Evolutionary conservation across 163 green algal genomes (phyloP), one percentile per base, ranked within the genome.

Genomic region (Scenedesmus sp.): DNA sequence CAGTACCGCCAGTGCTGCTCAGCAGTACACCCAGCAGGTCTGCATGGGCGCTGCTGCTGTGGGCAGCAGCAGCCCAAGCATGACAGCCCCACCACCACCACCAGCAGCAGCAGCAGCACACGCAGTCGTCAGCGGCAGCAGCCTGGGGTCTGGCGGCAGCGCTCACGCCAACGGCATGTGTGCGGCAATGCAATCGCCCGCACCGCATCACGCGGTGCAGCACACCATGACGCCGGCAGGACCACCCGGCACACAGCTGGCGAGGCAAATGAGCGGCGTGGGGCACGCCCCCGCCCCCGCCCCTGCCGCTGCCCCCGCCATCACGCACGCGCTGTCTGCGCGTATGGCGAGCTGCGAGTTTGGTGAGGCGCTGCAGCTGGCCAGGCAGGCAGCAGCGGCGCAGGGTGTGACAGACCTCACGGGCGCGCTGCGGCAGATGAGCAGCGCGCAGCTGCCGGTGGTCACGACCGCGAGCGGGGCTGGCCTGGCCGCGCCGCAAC

Each of bases 341-440:
- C 78, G 78, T 42, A 49, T 84, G 78, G 78, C 78, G 13, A 59
- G 40, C 40, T 84, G 78, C 43, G 78, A 84, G 10, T 16, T 84
- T 3, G 24, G 20, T 2, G 42, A 84, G 16, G 78, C 78, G 22
- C 22, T 84, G 15, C 40, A 53, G 18, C 20, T 84, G 42, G 78
- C 78, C 40, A 40, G 78, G 35, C 78, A 84, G 78, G 78, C 78
- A 20, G 78, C 78, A 24, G 78, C 78, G 20, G 78, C 35, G 78
- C 18, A 56, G 40, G 78, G 78, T 4, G 30, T 59, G 22, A 37
- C 26, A 49, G 42, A 84, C 22, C 22, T 84, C 1, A n/a, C 37
- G 3, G 73, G 40, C 37, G 73, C 73, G 9, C 7, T 83, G 73
- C 65, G 65, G 30, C 65, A 76, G 65, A 76, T 76, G 65, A 76